Evolutionary conservation across 768 basidiomycete genomes (phyloP), one percentile per base, ranked within the genome.

Genomic region (Leucosporidium scottii): DNA sequence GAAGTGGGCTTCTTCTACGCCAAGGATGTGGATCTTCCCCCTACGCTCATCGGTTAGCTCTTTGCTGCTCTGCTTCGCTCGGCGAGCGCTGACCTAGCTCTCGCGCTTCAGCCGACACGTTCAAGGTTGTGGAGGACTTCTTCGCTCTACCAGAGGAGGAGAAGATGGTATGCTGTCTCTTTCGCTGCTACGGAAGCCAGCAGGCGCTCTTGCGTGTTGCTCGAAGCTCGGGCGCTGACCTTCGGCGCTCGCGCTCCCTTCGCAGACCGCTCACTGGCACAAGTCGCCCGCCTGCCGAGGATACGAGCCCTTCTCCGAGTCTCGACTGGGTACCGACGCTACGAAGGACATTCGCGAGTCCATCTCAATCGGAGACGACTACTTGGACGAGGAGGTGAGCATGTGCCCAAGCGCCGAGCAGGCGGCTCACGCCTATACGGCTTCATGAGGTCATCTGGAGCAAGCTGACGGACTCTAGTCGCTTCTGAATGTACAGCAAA

Each of bases 1-100:
- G 65, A 70, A 17, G 53, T 60, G 23, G 68, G 68, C 4, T 70
- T 70, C 50, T 70, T 60, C 55, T 70, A 70, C 25, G 64, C 65
- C 23, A 47, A n/a, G n/a, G 65, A 66, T 44, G 39, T 44, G 13
- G 39, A 44, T 13, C 39, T 44, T 13, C n/a, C 54, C 9, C 25
- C n/a, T 12, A 27, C n/a, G 54, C 54, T 55, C 15, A 55, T 55
- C 7, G 15, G 54, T 55, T 1, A 30, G 54, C 8, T n/a, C 27
- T 17, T 6, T 23, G 50, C 23, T 51, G 8, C 23, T 27, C 25
- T 23, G 8, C 6, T 23, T n/a, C n/a, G 5, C 25, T 51, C 50
- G 25, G 25, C 23, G 23, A 3, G 50, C 25, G 50, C 50, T 27
- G 54, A 55, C 17, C n/a, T 5, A 27, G 12, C 50, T 27, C 21